Conservation (phyloP, 352 stramenopile genomes). For the Peronospora belbahrii region DNA sequence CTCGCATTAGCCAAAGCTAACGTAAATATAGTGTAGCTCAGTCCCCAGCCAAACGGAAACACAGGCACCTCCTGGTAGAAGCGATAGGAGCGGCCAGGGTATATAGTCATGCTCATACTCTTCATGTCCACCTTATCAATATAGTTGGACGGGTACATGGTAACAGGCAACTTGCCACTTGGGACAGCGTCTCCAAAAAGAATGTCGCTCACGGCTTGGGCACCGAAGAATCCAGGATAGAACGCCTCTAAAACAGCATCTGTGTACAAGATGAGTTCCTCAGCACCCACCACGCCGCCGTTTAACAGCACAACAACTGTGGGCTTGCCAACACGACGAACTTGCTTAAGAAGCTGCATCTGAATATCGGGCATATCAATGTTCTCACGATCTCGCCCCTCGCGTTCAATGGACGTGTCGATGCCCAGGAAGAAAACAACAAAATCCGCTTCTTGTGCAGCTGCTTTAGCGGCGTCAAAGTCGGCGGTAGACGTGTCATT, state of each 20-base stretch:
- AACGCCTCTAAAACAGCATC: conserved; percentile 72
- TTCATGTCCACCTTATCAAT: conserved; percentile 68
- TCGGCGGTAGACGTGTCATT: conserved; percentile 53
- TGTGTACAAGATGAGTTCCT: conserved; percentile 58
- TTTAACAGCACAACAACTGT: conserved; percentile 86
- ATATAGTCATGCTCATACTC: conserved; percentile 88
- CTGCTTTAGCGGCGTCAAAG: conserved; percentile 43
- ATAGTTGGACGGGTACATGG: conserved; percentile 82
- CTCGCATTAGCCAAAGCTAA: conserved; percentile 17
- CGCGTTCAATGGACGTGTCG: conserved; percentile 69
- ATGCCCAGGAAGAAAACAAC: conserved; percentile 82
- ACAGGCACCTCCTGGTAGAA: conserved; percentile 87
- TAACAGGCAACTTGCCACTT: conserved; percentile 77
- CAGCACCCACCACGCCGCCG: conserved; percentile 72
- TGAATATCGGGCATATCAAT: conserved; percentile 70
- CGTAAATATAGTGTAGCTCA: conserved; percentile 86
- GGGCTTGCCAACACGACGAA: conserved; percentile 49
- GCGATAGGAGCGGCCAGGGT: conserved; percentile 85
- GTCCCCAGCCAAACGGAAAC: conserved; percentile 85
- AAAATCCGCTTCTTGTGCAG: conserved; percentile 31
- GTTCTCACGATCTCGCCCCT: conserved; percentile 63
- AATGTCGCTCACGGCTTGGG: conserved; percentile 68
- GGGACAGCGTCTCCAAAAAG: conserved; percentile 80
- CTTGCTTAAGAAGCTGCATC: conserved; percentile 56
- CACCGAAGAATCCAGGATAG: conserved; percentile 79